Evolutionary conservation across 352 stramenopile species (phyloP).

Genomic region (Phytophthora pisi): DNA sequence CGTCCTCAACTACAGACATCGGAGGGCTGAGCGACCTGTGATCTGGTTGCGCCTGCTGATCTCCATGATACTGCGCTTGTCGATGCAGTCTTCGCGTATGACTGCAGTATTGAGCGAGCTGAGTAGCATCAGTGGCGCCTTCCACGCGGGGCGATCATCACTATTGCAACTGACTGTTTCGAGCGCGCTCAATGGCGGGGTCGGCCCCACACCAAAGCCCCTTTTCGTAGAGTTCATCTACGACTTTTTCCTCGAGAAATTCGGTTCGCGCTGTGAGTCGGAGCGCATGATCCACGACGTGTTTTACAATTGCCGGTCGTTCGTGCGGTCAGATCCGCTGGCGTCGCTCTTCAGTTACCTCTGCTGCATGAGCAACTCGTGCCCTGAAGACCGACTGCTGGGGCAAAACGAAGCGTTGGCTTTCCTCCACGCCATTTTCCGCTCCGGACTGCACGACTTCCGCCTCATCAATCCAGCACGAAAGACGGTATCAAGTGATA

Average conservation of each 20-base stretch:
- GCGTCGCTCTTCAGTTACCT: conserved; percentile 73
- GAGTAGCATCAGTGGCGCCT: conserved; percentile 48
- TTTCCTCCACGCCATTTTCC: conserved; percentile 65
- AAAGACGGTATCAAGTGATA: too few relatives aligned
- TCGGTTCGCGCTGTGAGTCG: conserved; percentile 71
- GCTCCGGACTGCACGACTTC: conserved; percentile 67
- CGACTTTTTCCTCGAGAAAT: conserved; percentile 72
- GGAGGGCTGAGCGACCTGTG: conserved; percentile 49
- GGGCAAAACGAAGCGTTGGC: conserved; percentile 72
- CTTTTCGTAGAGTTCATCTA: conserved; percentile 82
- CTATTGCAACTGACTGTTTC: conserved; percentile 29
- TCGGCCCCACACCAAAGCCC: conserved; percentile 57
- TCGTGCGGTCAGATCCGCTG: conserved; percentile 43
- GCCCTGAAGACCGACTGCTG: conserved; percentile 63
- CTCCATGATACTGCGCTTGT: conserved; percentile 56
- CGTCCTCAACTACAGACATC: conserved; percentile 29
- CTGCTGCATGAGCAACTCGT: conserved; percentile 70
- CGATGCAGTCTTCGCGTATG: conserved; percentile 38
- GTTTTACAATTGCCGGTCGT: conserved; percentile 75
- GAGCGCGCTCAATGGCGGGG: conserved; percentile 56
- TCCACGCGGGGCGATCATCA: conserved; percentile 24
- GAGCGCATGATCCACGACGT: conserved; percentile 87
- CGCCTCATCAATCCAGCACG: conserved; percentile 44
- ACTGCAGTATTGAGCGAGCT: conserved; percentile 42
- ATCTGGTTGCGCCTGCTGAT: conserved; percentile 71